Evolutionary conservation across 345 rosid species (phyloP).

Genomic region (Microthlaspi erraticum): DNA sequence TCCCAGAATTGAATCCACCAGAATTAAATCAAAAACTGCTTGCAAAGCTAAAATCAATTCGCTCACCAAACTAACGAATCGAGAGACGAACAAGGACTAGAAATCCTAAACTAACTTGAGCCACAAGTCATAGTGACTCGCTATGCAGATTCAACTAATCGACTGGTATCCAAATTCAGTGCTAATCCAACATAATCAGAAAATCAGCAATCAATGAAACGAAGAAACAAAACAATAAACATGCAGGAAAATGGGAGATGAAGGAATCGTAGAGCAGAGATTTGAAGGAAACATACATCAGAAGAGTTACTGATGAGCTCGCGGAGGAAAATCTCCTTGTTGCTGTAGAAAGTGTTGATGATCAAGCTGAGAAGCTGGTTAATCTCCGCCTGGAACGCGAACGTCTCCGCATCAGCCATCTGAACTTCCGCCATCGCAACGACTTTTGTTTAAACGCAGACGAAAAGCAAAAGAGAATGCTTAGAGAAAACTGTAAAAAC

Average conservation of each 20-base stretch:
- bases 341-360: conserved; percentile 93
- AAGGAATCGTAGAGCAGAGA: background rate
- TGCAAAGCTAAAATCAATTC: no score
- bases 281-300: conserved; percentile 11
- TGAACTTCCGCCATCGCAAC: conserved; percentile 69
- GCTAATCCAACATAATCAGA: background rate
- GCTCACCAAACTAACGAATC: no score
- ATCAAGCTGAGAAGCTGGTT: conserved; percentile 84
- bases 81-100: background rate
- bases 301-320: conserved; percentile 48
- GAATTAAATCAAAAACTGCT: no score
- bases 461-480: background rate
- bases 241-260: background rate
- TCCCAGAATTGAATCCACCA: no score
- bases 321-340: conserved; percentile 72
- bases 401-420: conserved; percentile 86
- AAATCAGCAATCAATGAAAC: background rate
- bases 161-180: background rate
- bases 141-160: no score
- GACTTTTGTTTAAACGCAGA: background rate
- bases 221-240: background rate
- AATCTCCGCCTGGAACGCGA: conserved; percentile 93
- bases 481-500: background rate
- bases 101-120: conserved; percentile 13
- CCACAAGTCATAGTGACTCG: background rate